Conservation (phyloP, 2,329 filamentous ascomycete genomes). For the Aureobasidium sp. region DNA sequence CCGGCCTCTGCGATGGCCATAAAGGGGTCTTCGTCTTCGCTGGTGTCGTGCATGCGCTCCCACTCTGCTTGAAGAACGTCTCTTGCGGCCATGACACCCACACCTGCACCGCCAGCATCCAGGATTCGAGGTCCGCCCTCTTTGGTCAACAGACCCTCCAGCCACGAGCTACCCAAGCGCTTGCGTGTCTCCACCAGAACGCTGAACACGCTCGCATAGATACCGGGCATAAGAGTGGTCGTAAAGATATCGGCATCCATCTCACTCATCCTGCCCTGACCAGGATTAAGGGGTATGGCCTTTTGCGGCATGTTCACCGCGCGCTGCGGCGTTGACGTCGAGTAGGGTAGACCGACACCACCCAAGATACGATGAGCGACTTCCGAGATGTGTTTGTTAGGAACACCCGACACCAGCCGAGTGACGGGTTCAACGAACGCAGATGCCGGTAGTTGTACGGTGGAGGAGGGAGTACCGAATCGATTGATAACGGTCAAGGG, state of each 20-base stretch:
- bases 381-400: slow-evolving; percentile 65
- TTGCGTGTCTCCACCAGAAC: slow-evolving; percentile 65
- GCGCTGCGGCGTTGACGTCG: slow-evolving; percentile 57
- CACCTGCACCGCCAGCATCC: slow-evolving; percentile 66
- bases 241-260: slow-evolving; percentile 69
- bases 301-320: slow-evolving; percentile 52
- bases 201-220: slow-evolving; percentile 59
- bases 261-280: slow-evolving; percentile 58
- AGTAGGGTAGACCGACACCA: slow-evolving; percentile 65
- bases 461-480: slow-evolving; percentile 63
- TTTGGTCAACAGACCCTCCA: slow-evolving; percentile 53
- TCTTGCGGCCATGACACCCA: slow-evolving; percentile 65
- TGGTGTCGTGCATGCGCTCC: slow-evolving; percentile 50
- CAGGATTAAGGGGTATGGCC: slow-evolving; percentile 54
- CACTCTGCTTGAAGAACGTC: slow-evolving; percentile 75
- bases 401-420: slow-evolving; percentile 50
- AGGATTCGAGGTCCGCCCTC: slow-evolving; percentile 57
- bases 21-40: slow-evolving; percentile 14
- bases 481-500: slow-evolving; percentile 65
- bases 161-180: slow-evolving; percentile 61
- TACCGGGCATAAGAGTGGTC: slow-evolving; percentile 58
- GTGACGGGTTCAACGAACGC: slow-evolving; percentile 62
- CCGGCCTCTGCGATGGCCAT: slow-evolving; percentile 24
- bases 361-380: slow-evolving; percentile 69
- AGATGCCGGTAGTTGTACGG: slow-evolving; percentile 64